Conservation (phyloP, 352 stramenopile genomes). For the Phytopythium mirpurense region DNA sequence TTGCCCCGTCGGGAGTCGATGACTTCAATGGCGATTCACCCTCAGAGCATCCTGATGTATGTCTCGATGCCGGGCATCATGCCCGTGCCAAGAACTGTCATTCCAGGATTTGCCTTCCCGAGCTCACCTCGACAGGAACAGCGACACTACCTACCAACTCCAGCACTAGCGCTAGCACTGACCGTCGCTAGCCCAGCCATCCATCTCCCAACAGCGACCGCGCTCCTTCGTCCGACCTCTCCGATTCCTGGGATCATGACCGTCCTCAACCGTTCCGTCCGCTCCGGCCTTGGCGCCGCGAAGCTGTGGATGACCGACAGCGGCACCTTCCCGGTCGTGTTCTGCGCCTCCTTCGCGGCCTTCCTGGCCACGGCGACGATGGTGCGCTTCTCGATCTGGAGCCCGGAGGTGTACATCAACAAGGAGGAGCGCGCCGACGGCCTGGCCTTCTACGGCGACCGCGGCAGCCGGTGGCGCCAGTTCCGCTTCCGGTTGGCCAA, state of each 20-base stretch:
- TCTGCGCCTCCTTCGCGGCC: constrained; percentile 32
- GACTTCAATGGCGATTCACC: no score
- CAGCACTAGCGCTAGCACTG: background rate
- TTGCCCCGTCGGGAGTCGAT: background rate
- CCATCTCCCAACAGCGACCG: background rate
- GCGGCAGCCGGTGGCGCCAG: constrained; percentile 41
- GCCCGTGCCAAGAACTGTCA: background rate
- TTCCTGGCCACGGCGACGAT: constrained; percentile 25
- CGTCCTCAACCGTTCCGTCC: constrained; percentile 12
- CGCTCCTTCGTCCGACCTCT: background rate
- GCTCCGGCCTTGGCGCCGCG: constrained; percentile 29
- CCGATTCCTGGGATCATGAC: background rate
- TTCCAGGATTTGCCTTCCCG: constrained; percentile 3
- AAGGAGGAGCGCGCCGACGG: constrained; percentile 43
- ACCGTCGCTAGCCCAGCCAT: background rate
- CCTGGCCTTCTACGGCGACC: constrained; percentile 44
- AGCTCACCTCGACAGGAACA: background rate
- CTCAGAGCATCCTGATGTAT: no score
- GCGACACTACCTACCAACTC: no score
- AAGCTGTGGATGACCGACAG: constrained; percentile 64
- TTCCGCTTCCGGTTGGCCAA: constrained; percentile 67
- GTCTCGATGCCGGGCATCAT: no score
- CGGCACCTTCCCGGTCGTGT: constrained; percentile 53
- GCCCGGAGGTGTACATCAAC: constrained; percentile 65
- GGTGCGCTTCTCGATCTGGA: constrained; percentile 40